Evolutionary conservation across 371 early-diverging fungal species (phyloP), one percentile per base, ranked within the genome.

Genomic region (Mucor lusitanicus): DNA sequence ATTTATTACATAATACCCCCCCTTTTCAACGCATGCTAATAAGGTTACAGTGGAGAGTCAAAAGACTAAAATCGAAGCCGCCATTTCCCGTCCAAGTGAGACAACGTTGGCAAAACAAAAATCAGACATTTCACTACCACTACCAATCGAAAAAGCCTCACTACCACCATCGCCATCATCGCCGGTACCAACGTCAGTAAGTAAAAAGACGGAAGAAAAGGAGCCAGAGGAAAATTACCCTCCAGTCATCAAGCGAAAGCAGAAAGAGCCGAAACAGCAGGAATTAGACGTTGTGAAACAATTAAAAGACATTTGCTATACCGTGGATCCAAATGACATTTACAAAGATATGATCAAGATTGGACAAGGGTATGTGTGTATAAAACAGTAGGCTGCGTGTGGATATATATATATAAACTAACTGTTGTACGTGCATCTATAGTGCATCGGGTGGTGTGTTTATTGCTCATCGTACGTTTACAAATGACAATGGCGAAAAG

Each of bases 321-420:
- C 88, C 35, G 91, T 88, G n/a, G 94, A 97, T 77, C 96, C 96
- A 5, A 89, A 85, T 40, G 83, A 83, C 56, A 65, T 88, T 50
- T 93, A 93, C 73, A 75, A 82, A 59, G 91, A 91, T 71, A 83
- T 95, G 69, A 85, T 89, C 61, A 94, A 94, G 81, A 94, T 96
- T 77, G 96, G 96, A 5, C 96, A 96, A 82, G 96, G 92, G 91
- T 91, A 73, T 68, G 30, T 25, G 28, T 23, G 25, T 50, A 23
- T 19, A 23, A 25, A 23, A 25, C 11, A 42, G 46, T 17, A 1
- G 5, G 13, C 17, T 19, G 2, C 30, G 30, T 30, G 30, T n/a
- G n/a, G n/a, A 42, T 4, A 11, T 11, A 42, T 19, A 42, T 17
- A n/a, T 63, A n/a, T 17, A 32, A 57, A 5, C 39, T 37, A 19